Evolutionary conservation across 495 filamentous ascomycete species (phyloP), one percentile per base, ranked within the genome.

Genomic region (Penicillium nucicola): DNA sequence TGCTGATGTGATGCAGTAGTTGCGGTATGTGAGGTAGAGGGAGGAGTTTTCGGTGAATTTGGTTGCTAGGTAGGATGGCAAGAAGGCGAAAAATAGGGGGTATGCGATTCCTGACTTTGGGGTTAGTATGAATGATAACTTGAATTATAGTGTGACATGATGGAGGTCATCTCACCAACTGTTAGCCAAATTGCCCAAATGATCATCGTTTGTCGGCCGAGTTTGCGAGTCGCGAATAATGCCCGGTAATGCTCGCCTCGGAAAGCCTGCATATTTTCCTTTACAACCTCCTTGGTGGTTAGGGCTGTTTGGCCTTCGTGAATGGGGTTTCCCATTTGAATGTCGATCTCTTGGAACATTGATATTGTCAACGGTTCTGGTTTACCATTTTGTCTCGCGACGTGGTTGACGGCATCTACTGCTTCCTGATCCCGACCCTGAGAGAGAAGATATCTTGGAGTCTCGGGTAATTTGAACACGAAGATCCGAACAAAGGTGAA

Each of bases 1-100:
- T 2, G 61, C 62, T 6, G 65, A 68, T 2, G 56, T 42, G 19
- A 70, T 70, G 43, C 65, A 68, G 50, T 70, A 70, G 52, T 66
- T 61, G 1, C 60, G 58, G 42, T 68, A 70, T 18, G 62, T 68
- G 0, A 58, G 47, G 44, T 52, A 36, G 3, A 66, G 48, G 8
- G 67, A 70, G 8, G 58, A 57, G 51, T 57, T 15, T 9, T 52
- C 36, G 1, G 57, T 60, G 41, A 64, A 68, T 10, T 66, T 61
- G 0, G 58, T 65, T 11, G 61, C 62, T 2, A 70, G 59, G 30
- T 70, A 70, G 5, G 62, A 70, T 7, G 65, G 60, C 36, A 70
- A 56, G 33, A 68, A 70, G 18, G 60, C 60, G 49, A 68, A 66
- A 49, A 66, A 70, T 0, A 70, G 52, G 5, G 67, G 67, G 42